These are phyloP conservation scores for Talaromyces trachyspermus DNA, from an alignment of 495 filamentous ascomycete genomes.

Conservation along the genomic window DNA sequence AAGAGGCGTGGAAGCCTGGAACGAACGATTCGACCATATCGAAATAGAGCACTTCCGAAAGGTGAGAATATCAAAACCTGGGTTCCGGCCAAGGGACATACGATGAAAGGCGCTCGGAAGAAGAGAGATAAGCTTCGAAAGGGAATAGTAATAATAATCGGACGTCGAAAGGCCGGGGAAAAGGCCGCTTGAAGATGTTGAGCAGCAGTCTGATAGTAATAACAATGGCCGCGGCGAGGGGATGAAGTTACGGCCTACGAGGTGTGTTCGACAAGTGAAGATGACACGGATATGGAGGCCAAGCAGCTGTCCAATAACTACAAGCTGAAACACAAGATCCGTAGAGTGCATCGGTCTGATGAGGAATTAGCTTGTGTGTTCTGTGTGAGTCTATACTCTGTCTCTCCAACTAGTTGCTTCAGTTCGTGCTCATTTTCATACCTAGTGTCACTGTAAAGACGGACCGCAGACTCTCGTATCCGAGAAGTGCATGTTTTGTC, in stretches of 20 bases:
- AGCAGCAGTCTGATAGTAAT: background rate
- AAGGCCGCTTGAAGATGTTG: background rate
- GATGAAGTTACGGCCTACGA: background rate
- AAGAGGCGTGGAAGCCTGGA: constrained; percentile 51
- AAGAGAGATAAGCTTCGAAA: background rate
- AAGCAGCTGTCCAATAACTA: background rate
- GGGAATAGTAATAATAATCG: background rate
- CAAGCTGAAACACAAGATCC: background rate
- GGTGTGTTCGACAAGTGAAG: background rate
- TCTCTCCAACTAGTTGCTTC: no score
- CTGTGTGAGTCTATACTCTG: no score
- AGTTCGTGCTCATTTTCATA: background rate
- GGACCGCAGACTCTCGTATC: background rate
- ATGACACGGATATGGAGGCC: background rate
- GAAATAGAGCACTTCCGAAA: constrained; percentile 62
- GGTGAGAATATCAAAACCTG: constrained; percentile 43
- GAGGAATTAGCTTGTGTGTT: no score
- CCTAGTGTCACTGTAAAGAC: background rate
- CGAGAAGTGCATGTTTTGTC: background rate
- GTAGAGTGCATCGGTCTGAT: no score
- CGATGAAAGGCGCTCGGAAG: background rate
- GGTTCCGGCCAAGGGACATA: constrained; percentile 22
- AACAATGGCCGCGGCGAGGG: background rate
- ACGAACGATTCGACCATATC: constrained; percentile 82
- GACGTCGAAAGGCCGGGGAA: background rate